Evolutionary conservation across 805 yeast species (phyloP), one percentile per base, ranked within the genome.

Genomic region (Lachancea fermentati): DNA sequence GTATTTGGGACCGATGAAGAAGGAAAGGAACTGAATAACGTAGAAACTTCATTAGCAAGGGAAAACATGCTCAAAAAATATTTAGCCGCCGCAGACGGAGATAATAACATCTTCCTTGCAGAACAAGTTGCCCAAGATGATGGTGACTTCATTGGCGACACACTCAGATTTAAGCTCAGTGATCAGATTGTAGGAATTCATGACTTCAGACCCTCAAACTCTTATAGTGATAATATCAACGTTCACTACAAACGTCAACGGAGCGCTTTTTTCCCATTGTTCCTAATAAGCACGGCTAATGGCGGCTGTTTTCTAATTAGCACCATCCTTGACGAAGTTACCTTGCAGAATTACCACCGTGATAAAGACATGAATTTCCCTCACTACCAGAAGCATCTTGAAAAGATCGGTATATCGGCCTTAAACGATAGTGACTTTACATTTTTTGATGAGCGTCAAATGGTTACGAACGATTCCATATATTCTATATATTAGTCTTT

Each of bases 281-380:
- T 34, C 18, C 19, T 40, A 3, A 19, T 40, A 32, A 34, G 31
- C 22, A 31, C 39, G n/a, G 14, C 30, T 25, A 32, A 30, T 16
- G 43, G 43, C 4, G 36, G 36, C 5, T 34, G 39, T 18, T 35
- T 28, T 24, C 32, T 40, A 36, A 30, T 40, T 12, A 40, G 43
- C 19, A 30, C 39, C n/a, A 34, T 28, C 4, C 13, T 19, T 8
- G 33, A 4, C 13, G 3, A 13, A 19, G 9, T 28, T 29, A 22
- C 26, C 9, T 7, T 22, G n/a, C n/a, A n/a, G n/a, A n/a, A n/a
- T n/a, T n/a, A n/a, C n/a, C n/a, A n/a, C n/a, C n/a, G n/a, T n/a
- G n/a, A n/a, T n/a, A n/a, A n/a, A n/a, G n/a, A n/a, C n/a, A n/a
- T n/a, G n/a, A n/a, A n/a, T n/a, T n/a, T n/a, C n/a, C n/a, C n/a